A percentile compares a stretch with the other conserved stretches of the same genome.
Evolutionary conservation across 2,329 filamentous ascomycete genomes (phyloP).

Genomic region (Trichoderma aggressivum): DNA sequence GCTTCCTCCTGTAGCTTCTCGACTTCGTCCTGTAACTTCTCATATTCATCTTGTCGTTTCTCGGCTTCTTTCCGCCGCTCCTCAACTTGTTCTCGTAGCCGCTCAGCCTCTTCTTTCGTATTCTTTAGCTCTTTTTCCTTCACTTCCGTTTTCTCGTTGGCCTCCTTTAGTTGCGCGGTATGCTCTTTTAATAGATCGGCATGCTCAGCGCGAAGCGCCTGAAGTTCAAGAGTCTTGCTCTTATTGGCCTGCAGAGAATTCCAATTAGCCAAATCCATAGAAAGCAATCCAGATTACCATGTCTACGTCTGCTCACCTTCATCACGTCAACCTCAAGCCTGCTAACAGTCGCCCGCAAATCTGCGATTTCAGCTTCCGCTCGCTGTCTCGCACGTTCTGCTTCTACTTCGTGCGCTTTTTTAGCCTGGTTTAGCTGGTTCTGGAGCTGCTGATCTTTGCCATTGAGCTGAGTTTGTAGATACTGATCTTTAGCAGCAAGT

Average conservation of each 20-base stretch:
- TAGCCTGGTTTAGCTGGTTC: conserved; percentile 31
- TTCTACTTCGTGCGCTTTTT: conserved; percentile 48
- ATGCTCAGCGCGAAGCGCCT: conserved; percentile 46
- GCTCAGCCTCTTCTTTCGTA: conserved; percentile 21
- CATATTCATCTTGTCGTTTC: conserved; percentile 21
- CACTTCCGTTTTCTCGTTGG: conserved; percentile 25
- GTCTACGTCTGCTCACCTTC: conserved; percentile 43
- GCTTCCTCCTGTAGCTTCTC: not conserved
- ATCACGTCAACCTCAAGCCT: conserved; percentile 60
- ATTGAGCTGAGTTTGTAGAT: conserved; percentile 17
- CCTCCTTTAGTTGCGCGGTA: conserved; percentile 24
- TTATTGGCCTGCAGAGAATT: conserved; percentile 50
- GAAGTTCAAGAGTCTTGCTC: conserved; percentile 57
- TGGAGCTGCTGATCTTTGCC: conserved; percentile 30
- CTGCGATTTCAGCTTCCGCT: conserved; percentile 60
- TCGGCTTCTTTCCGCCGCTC: conserved; percentile 24
- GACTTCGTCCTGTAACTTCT: conserved; percentile 25
- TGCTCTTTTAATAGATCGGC: conserved; percentile 39
- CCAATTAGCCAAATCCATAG: not conserved
- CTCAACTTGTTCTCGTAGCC: conserved; percentile 25
- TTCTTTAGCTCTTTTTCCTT: conserved; percentile 30
- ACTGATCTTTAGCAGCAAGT: not conserved
- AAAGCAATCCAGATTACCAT: too few relatives aligned
- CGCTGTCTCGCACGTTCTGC: conserved; percentile 46
- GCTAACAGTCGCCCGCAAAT: conserved; percentile 58